These are phyloP conservation scores for Uronychia setigera DNA, from an alignment of 73 alveolate genomes.

Conservation along the genomic window DNA sequence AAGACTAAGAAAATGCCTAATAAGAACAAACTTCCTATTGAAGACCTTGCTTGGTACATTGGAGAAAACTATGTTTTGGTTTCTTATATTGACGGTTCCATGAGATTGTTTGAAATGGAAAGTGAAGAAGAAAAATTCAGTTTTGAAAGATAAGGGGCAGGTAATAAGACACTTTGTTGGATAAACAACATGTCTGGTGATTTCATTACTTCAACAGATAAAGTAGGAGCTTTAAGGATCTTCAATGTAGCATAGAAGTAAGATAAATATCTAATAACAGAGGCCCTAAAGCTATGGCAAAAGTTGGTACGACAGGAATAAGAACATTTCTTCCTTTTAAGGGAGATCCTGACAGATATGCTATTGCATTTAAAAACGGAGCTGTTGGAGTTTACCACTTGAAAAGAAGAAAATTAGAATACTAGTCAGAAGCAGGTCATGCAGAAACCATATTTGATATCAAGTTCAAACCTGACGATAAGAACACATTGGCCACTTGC, in stretches of 20 bases:
- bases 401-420: constrained; percentile 34
- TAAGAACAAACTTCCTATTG: constrained; percentile 8
- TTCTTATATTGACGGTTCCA: constrained; percentile 58
- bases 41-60: constrained; percentile 54
- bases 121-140: neutral
- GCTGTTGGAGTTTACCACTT: constrained; percentile 1
- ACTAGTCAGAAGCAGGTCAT: constrained; percentile 79
- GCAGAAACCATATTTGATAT: constrained; percentile 89
- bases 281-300: constrained; percentile 62
- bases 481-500: constrained; percentile 81
- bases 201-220: constrained; percentile 72
- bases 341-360: constrained; percentile 20
- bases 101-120: constrained; percentile 21
- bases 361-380: constrained; percentile 10
- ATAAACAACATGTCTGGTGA: constrained; percentile 83
- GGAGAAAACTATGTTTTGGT: constrained; percentile 58
- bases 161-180: constrained; percentile 77
- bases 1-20: constrained; percentile 5
- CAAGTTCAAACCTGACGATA: constrained; percentile 77
- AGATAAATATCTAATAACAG: neutral
- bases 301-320: constrained; percentile 73
- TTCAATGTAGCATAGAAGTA: constrained; percentile 80
- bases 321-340: constrained; percentile 50
- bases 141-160: constrained; percentile 81
- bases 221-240: constrained; percentile 76